phyloP scores from a whole-genome alignment of 148 eudicot genomes.

The Fallopia convolvulus region DNA sequence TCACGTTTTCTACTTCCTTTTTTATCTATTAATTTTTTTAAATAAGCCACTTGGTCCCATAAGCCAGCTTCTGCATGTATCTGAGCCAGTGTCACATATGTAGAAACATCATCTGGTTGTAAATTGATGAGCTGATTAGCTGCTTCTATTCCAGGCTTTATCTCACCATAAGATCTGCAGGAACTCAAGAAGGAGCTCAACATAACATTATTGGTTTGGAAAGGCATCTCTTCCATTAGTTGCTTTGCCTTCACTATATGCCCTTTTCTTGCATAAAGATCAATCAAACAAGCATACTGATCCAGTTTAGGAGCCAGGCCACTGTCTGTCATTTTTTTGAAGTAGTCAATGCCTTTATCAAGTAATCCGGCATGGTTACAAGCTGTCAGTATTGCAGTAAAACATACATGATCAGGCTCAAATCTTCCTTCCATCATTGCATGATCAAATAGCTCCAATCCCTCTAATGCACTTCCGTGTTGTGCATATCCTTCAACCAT shows the following conservation, averaged over 20 bases:
- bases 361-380: slow-evolving; percentile 39
- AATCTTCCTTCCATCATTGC: slow-evolving; percentile 16
- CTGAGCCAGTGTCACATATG: slow-evolving; percentile 27
- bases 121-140: slow-evolving; percentile 23
- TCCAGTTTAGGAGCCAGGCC: slow-evolving; percentile 32
- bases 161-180: slow-evolving; percentile 35
- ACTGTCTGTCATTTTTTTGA: slow-evolving; percentile 28
- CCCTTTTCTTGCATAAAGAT: slow-evolving; percentile 37
- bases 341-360: slow-evolving; percentile 27
- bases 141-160: slow-evolving; percentile 28
- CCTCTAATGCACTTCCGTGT: slow-evolving; percentile 32
- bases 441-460: slow-evolving; percentile 28
- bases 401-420: slow-evolving; percentile 30
- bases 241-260: slow-evolving; percentile 25
- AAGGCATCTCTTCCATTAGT: slow-evolving; percentile 38
- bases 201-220: slow-evolving; percentile 27
- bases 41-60: slow-evolving; percentile 26
- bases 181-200: slow-evolving; percentile 37
- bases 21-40: slow-evolving; percentile 26
- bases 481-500: slow-evolving; percentile 52
- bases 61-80: slow-evolving; percentile 33
- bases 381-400: slow-evolving; percentile 30
- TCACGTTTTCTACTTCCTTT: slow-evolving; percentile 18
- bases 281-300: slow-evolving; percentile 42
- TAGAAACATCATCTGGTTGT: slow-evolving; percentile 24